phyloP scores from a whole-genome alignment of 768 basidiomycete genomes.

The Boletus pseudopeckii region DNA sequence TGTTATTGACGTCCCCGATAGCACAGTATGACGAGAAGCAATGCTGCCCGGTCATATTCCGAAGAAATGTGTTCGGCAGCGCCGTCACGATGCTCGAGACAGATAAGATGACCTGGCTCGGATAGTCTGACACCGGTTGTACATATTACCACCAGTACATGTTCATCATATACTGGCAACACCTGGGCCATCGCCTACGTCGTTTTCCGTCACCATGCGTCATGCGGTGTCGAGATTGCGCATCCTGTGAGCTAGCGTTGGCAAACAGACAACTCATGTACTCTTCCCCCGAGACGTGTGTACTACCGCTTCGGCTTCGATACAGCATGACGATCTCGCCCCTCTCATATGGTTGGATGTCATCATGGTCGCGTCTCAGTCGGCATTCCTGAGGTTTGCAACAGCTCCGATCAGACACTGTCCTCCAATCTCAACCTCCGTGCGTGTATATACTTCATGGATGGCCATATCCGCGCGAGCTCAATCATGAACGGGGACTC shows the following conservation, averaged over 20 bases:
- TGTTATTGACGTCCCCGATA: constrained; percentile 29
- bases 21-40: constrained; percentile 74
- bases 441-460: too few species aligned
- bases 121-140: background rate
- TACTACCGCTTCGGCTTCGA: too few species aligned
- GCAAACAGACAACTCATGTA: too few species aligned
- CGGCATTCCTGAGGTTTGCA: too few species aligned
- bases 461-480: background rate
- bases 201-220: background rate
- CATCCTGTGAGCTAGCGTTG: too few species aligned
- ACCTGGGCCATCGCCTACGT: background rate
- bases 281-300: too few species aligned
- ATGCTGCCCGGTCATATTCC: constrained; percentile 56
- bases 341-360: too few species aligned
- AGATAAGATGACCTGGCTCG: constrained; percentile 58
- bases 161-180: background rate
- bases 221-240: background rate
- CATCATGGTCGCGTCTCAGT: too few species aligned
- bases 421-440: background rate
- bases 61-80: constrained; percentile 44
- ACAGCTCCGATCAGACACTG: background rate
- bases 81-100: constrained; percentile 63
- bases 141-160: constrained; percentile 17
- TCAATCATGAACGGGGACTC: background rate
- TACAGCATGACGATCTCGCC: too few species aligned